Base-by-base conservation (phyloP, 2,329 filamentous ascomycete genomes). In the Ophiostoma ips region DNA sequence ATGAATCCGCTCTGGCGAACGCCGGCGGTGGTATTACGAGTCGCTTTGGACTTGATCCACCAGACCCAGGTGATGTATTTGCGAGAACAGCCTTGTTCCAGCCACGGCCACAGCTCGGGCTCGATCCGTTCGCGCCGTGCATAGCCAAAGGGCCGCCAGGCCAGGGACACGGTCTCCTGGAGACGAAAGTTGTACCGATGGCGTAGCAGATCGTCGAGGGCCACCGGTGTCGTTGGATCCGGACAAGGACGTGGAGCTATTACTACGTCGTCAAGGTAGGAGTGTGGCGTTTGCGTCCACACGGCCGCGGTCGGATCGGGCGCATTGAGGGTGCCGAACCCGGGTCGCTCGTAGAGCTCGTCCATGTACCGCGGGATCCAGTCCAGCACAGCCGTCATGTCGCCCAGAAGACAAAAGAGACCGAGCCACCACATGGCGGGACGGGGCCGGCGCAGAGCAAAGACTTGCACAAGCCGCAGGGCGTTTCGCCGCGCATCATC, bases 361-460 rank as follows among this genome's bases (percentile, higher is more conserved):
- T 33, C 31, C 13, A 33, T 9, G 13, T 33, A 33, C 31, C 31
- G 31, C 31, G 31, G 8, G 9, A 44, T 24, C 33, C 46, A 37
- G 30, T 60, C 56, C 3, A 62, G 24, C 11, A 59, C 49, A n/a
- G n/a, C n/a, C 6, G 50, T 53, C 10, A 53, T 9, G 46, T 58
- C 54, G 0, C 59, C 60, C 5, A 62, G 57, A 28, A 60, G 55
- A n/a, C n/a, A n/a, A 46, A 59, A 59, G 7, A 62, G 52, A 13
- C 60, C 60, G 19, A 60, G 56, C 60, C 60, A 62, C 60, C 60
- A 62, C 19, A 62, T 50, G 2, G 56, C 58, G 35, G 61, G 56
- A 8, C 60, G 56, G 28, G 60, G 60, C 40, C 60, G 58, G 18
- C 59, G 58, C 33, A 55, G 44, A 15, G 54, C 50, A 44, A 62